Evolutionary conservation across 2,329 filamentous ascomycete genomes (phyloP), one percentile per base, ranked within the genome.

Genomic region (Diaporthe velutina): DNA sequence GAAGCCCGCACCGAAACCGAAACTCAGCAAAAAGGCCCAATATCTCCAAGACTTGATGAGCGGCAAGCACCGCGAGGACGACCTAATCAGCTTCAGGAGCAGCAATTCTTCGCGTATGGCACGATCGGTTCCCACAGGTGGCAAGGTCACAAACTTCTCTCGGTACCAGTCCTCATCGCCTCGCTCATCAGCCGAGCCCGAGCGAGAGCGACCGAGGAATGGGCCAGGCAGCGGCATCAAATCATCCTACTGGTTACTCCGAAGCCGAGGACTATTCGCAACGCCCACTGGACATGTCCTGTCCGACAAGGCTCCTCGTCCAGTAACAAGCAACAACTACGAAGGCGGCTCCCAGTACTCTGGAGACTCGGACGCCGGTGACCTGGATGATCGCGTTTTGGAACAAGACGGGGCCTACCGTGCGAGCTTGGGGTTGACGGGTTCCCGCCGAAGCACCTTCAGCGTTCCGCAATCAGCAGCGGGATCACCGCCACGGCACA

Each of bases 91-190:
- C 48, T 75, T 76, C 60, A 73, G 55, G 48, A 72, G 74, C 67
- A 76, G 75, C 75, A 74, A 70, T 19, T 74, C 73, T 28, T 76
- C 75, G 30, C 75, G 75, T 4, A 70, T 75, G 30, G 71, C 74
- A 50, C 74, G 73, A 38, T 76, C 75, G 25, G 38, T 71, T 15
- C 60, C 75, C 25, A 35, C 60, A 4, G 40, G 66, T 33, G 61
- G 50, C n/a, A 76, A 76, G 30, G 42, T 72, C 35, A 76, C 75
- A n/a, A 76, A 76, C 45, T 76, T 76, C 33, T 68, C 71, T 13
- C 73, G 66, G 38, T 76, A 75, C 35, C 75, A 76, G n/a, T 75
- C 73, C 12, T 74, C 75, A 13, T 75, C 74, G 10, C 73, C 75
- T 66, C 71, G 71, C 45, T 76, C 75, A 15, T 76, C 75, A 13